Base-by-base conservation (phyloP, 345 rosid species). In the Eucalyptus curtisii region DNA sequence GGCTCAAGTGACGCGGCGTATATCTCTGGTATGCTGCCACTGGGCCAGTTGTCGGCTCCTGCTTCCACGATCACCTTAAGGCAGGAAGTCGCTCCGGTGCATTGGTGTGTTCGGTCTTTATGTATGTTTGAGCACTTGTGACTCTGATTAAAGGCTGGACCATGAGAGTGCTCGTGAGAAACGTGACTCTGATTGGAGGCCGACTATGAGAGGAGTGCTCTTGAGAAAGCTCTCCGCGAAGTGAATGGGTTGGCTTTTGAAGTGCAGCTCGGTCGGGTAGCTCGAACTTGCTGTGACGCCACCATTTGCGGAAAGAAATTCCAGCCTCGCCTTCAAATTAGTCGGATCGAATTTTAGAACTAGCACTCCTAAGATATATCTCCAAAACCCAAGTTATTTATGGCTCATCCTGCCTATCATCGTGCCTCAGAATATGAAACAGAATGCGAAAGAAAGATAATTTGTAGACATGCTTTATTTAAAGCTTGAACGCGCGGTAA, bases 321-420 rank as follows among this genome's bases (percentile, higher is more conserved):
- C 80, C 42, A 33, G 42, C 42, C 80, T 31, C 80, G 85, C 99
- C 98, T 48, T 89, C 90, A 96, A 87, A n/a, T 94, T 93, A 92
- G 42, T 68, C 20, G 22, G 42, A 68, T 3, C 9, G 42, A 68
- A 68, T 31, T 68, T 68, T 55, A 24, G 13, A 55, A 24, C 5
- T 55, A 55, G 57, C 25, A 33, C 24, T 68, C 66, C 1, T 8
- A 27, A 59, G 66, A 59, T 33, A 8, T 68, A 68, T 68, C 42
- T 68, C 3, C 80, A 94, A 97, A 45, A 95, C 80, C 80, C 80
- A 31, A 68, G 42, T 31, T 66, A 68, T 68, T 37, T 68, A 68
- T 19, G 11, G 3, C 80, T 31, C 42, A 17, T 9, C 22, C 80
- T 68, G 80, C 24, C 80, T 31, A 31, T 68, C 11, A 2, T 68